Evolutionary conservation across 129 eudicot species (phyloP).

Genomic region (Smallanthus sonchifolius): DNA sequence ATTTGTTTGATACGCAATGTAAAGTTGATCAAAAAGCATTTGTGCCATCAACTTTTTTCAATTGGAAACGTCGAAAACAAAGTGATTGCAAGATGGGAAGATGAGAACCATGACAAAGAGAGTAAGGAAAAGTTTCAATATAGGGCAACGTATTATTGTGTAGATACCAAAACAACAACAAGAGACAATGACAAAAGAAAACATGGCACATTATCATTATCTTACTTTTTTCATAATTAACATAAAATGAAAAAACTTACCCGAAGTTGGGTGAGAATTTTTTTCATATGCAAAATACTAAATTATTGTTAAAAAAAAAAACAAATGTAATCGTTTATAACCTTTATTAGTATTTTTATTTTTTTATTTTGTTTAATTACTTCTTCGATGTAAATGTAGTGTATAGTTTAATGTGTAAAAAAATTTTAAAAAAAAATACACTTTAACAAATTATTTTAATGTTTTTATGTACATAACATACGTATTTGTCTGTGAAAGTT

Average conservation of each 20-base stretch:
- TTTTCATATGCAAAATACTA: background rate
- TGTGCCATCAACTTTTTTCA: conserved; percentile 15
- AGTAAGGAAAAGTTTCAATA: background rate
- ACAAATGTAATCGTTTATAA: no score
- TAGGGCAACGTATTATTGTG: conserved; percentile 18
- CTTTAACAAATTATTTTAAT: no score
- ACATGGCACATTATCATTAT: conserved; percentile 13
- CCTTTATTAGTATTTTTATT: no score
- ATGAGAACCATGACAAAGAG: conserved; percentile 23
- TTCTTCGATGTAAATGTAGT: no score
- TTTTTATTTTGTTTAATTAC: no score
- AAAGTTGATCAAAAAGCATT: conserved; percentile 15
- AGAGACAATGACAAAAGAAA: conserved; percentile 17
- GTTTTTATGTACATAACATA: no score
- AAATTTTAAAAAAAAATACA: no score
- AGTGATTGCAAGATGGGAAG: conserved; percentile 17
- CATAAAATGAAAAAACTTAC: background rate
- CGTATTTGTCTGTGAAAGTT: no score
- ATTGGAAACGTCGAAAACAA: conserved; percentile 14
- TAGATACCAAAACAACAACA: conserved; percentile 30
- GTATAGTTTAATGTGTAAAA: no score
- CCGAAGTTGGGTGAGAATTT: background rate
- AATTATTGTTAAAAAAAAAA: no score
- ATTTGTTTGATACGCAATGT: conserved; percentile 19
- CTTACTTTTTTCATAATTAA: background rate